phyloP scores from a whole-genome alignment of 176 grass and related monocot genomes.

The Hordeum marinum region DNA sequence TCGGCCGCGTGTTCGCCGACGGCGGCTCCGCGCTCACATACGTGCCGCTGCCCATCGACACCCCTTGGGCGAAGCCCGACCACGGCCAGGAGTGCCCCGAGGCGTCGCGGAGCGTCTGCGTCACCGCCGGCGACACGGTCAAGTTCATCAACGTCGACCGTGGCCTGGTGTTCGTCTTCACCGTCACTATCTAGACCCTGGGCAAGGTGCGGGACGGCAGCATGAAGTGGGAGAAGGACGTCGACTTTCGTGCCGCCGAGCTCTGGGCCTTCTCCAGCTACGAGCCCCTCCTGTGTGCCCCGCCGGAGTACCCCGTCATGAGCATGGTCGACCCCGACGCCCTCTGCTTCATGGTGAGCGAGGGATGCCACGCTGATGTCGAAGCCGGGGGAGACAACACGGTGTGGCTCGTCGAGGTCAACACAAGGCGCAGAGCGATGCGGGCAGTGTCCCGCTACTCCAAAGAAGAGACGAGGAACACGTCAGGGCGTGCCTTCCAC shows the following conservation, averaged over 20 bases:
- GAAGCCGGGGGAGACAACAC: neutral
- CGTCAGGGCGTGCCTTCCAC: neutral
- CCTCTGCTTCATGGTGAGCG: neutral
- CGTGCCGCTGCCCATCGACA: neutral
- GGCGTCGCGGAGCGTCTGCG: neutral
- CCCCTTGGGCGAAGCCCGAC: neutral
- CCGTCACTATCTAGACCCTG: neutral
- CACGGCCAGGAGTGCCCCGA: slow-evolving; percentile 4
- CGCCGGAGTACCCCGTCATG: slow-evolving; percentile 1
- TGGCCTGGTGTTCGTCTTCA: neutral
- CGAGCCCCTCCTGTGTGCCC: neutral
- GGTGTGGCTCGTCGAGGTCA: neutral
- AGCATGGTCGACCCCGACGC: neutral
- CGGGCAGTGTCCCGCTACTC: neutral
- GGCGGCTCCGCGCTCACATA: neutral
- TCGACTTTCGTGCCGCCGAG: neutral
- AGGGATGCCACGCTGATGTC: neutral
- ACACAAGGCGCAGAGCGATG: neutral
- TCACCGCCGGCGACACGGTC: neutral
- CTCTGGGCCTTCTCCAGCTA: slow-evolving; percentile 5
- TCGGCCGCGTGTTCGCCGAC: neutral
- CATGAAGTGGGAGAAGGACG: slow-evolving; percentile 14
- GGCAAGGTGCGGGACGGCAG: neutral
- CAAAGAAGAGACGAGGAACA: neutral
- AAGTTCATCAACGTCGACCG: neutral